Conservation (phyloP, 805 yeast species). For the Lachancea nothofagi region DNA sequence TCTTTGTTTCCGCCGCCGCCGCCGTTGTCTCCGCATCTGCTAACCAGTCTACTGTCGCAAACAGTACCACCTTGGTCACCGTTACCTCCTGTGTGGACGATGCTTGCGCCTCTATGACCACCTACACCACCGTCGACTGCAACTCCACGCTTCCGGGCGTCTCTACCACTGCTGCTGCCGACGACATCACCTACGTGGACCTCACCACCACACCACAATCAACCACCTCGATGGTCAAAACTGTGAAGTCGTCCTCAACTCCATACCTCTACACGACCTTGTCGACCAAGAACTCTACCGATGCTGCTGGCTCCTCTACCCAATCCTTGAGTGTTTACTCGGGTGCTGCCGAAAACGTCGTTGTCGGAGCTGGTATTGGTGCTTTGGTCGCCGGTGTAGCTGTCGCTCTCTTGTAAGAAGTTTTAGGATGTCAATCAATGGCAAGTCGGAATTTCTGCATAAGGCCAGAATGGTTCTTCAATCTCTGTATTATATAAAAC, state of each 20-base stretch:
- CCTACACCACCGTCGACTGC: constrained; percentile 33
- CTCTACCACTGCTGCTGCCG: constrained; percentile 34
- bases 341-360: constrained; percentile 13
- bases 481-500: not conserved
- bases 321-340: constrained; percentile 13
- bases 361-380: constrained; percentile 20
- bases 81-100: constrained; percentile 33
- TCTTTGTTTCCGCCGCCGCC: constrained; percentile 13
- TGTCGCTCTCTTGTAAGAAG: constrained; percentile 19
- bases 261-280: constrained; percentile 33
- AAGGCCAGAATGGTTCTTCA: too few relatives aligned
- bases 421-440: not conserved
- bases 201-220: constrained; percentile 46
- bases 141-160: too few relatives aligned
- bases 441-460: too few relatives aligned
- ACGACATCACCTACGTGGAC: constrained; percentile 40
- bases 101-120: constrained; percentile 25
- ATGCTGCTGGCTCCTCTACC: constrained; percentile 16
- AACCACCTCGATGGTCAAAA: constrained; percentile 42
- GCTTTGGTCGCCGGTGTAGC: constrained; percentile 24
- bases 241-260: constrained; percentile 38
- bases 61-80: constrained; percentile 30
- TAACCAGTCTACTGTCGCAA: constrained; percentile 18
- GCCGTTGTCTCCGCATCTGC: constrained; percentile 15
- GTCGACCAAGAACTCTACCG: constrained; percentile 13